Conservation (phyloP, 2,329 filamentous ascomycete genomes). For the Karstenula rhodostoma region DNA sequence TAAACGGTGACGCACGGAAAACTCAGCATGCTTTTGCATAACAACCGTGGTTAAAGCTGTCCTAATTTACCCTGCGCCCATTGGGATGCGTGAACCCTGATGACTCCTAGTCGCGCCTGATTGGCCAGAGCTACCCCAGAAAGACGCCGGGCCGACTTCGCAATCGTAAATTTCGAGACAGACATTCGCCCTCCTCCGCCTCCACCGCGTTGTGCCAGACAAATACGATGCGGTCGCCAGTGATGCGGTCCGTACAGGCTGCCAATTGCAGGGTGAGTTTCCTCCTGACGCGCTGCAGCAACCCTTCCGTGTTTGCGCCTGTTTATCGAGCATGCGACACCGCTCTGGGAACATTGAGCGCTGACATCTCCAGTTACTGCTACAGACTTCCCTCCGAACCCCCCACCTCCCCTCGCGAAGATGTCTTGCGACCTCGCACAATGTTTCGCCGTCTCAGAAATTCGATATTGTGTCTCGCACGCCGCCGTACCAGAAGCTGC, state of each 20-base stretch:
- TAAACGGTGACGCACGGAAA: no score
- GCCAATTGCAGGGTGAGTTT: conserved; percentile 44
- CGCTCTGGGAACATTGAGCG: background rate
- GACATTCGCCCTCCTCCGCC: conserved; percentile 23
- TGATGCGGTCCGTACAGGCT: conserved; percentile 41
- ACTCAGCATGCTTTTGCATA: no score
- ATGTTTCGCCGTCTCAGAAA: conserved; percentile 34
- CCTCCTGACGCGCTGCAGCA: background rate
- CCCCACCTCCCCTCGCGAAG: conserved; percentile 29
- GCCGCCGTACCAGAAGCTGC: conserved; percentile 83
- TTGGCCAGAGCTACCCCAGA: conserved; percentile 37
- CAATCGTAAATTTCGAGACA: conserved; percentile 38
- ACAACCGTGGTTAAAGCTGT: no score
- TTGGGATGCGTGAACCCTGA: conserved; percentile 4
- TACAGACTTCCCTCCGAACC: conserved; percentile 30
- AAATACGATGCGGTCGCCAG: conserved; percentile 46
- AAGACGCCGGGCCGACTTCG: conserved; percentile 37
- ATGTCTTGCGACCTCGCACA: conserved; percentile 45
- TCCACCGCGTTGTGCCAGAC: conserved; percentile 27
- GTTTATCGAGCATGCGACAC: background rate
- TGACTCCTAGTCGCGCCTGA: conserved; percentile 26
- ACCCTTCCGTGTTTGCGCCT: background rate
- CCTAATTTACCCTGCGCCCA: no score
- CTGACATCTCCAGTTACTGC: conserved; percentile 30
- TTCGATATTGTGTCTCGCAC: conserved; percentile 63